A percentile compares a stretch with the other conserved stretches of the same genome.
Conservation (phyloP, 352 stramenopile genomes). For the Pythium aristosporum region DNA sequence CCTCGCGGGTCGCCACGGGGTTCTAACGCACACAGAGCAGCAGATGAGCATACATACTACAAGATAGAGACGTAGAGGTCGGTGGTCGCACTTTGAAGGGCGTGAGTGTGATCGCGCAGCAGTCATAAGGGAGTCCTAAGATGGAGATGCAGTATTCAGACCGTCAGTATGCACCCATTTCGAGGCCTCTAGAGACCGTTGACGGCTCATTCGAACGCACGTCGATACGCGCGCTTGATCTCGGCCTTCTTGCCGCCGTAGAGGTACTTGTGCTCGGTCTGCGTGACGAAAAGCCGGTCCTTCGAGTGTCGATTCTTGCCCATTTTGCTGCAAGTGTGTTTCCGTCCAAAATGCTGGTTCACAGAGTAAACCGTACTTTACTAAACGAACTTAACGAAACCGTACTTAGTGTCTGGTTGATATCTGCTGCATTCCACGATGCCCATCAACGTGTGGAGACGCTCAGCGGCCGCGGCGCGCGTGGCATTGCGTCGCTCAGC, state of each 20-base stretch:
- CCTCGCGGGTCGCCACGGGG: conserved; percentile 93
- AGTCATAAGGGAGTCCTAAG: conserved; percentile 95
- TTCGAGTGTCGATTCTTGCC: conserved; percentile 92
- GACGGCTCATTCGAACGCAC: conserved; percentile 31
- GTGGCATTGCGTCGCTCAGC: conserved; percentile 4
- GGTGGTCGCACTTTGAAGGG: conserved; percentile 64
- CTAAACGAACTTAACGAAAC: conserved; percentile 10
- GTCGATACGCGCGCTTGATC: conserved; percentile 72
- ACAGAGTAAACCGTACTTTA: not conserved
- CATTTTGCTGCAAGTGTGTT: conserved; percentile 37
- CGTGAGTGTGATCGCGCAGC: conserved; percentile 95
- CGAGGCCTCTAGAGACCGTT: not conserved
- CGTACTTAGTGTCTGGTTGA: conserved; percentile 6
- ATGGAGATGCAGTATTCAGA: not conserved
- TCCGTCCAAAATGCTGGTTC: not conserved
- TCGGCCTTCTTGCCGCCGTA: conserved; percentile 92
- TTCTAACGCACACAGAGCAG: conserved; percentile 48
- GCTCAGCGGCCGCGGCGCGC: conserved; percentile 7
- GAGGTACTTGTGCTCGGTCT: conserved; percentile 91
- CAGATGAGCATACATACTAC: not conserved
- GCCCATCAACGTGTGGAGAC: conserved; percentile 26
- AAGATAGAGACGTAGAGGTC: not conserved
- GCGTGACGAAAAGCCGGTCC: conserved; percentile 87
- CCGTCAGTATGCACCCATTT: not conserved
- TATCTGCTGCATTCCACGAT: not conserved